Evolutionary conservation across 371 early-diverging fungal species (phyloP).

Genomic region (Mortierella sp.): DNA sequence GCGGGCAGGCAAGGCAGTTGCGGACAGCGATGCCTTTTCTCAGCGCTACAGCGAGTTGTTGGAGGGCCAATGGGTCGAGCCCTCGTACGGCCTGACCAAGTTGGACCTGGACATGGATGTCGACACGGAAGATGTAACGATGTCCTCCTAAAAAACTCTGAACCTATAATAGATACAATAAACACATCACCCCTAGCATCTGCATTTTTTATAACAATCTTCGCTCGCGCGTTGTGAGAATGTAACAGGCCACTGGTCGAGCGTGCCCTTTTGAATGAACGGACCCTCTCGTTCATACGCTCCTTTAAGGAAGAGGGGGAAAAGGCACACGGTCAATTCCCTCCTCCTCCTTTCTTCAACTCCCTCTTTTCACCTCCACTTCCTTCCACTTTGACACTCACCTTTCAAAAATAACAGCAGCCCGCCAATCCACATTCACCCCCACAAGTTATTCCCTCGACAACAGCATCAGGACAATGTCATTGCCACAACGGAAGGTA

Average conservation of each 20-base stretch:
- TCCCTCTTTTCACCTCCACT: not conserved
- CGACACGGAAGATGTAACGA: conserved; percentile 22
- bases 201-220: conserved; percentile 14
- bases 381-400: not conserved
- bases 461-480: not conserved
- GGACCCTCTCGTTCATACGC: not conserved
- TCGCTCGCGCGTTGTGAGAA: too few species aligned
- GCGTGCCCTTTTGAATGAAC: too few species aligned
- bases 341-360: not conserved
- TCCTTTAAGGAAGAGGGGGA: not conserved
- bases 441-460: not conserved
- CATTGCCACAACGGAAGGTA: conserved; percentile 5
- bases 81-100: conserved; percentile 19
- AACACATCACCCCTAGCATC: conserved; percentile 7
- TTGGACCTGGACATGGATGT: conserved; percentile 42
- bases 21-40: conserved; percentile 68
- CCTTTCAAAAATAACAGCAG: not conserved
- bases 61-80: conserved; percentile 51
- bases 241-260: too few species aligned
- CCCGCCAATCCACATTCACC: not conserved
- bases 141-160: conserved; percentile 22
- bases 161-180: not conserved
- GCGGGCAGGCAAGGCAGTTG: conserved; percentile 73
- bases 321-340: not conserved
- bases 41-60: conserved; percentile 50